These are phyloP conservation scores for Lanmaoa pseudosensibilis DNA, from an alignment of 768 basidiomycete species.

Conservation along the genomic window DNA sequence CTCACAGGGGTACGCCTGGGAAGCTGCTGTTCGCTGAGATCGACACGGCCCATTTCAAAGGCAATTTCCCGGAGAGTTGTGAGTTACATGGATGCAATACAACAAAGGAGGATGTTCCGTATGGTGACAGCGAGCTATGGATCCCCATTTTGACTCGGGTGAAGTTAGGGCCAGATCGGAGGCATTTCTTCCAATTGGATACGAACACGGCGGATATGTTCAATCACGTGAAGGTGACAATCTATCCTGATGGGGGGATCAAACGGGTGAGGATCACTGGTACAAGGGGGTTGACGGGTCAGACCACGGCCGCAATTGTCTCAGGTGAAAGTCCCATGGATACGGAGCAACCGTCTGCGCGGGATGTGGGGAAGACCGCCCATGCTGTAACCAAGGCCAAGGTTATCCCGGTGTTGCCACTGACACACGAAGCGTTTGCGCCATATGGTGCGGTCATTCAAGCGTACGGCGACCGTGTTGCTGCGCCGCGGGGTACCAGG, in stretches of 20 bases:
- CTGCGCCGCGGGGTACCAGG: slow-evolving; percentile 66
- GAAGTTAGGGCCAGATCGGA: slow-evolving; percentile 84
- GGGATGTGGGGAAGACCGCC: not conserved
- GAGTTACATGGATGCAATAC: slow-evolving; percentile 64
- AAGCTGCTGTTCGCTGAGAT: slow-evolving; percentile 78
- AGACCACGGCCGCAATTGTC: slow-evolving; percentile 8
- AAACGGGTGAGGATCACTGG: slow-evolving; percentile 90
- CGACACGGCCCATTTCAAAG: slow-evolving; percentile 94
- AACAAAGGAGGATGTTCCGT: slow-evolving; percentile 35
- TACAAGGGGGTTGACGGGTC: slow-evolving; percentile 39
- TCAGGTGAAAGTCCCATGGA: slow-evolving; percentile 3
- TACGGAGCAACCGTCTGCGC: not conserved
- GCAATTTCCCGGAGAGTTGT: slow-evolving; percentile 90
- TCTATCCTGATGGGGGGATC: slow-evolving; percentile 93
- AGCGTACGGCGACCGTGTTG: slow-evolving; percentile 68
- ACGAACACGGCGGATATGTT: slow-evolving; percentile 56
- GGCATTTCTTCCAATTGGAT: slow-evolving; percentile 86
- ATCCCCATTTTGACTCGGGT: slow-evolving; percentile 68
- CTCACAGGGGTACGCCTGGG: slow-evolving; percentile 67
- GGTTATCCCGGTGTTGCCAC: slow-evolving; percentile 56
- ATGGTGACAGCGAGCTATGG: slow-evolving; percentile 55
- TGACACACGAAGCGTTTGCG: slow-evolving; percentile 84
- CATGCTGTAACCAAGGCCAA: slow-evolving; percentile 17
- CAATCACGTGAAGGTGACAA: slow-evolving; percentile 86
- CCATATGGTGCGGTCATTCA: slow-evolving; percentile 92